These are phyloP conservation scores for Cercospora sp. DNA, from an alignment of 2,329 filamentous ascomycete species.

Conservation along the genomic window DNA sequence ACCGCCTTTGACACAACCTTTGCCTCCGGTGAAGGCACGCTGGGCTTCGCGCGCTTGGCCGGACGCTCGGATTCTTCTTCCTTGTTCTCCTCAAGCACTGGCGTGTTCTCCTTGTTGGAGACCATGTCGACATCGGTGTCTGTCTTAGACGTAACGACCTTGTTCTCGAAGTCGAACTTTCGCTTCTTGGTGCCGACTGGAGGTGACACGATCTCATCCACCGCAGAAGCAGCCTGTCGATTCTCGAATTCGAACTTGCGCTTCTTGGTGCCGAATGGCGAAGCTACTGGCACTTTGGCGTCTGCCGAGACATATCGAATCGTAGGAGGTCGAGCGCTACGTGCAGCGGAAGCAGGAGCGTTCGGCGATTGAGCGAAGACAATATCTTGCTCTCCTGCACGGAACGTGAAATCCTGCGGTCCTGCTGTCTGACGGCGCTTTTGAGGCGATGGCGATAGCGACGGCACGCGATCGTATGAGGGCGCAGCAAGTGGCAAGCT, in stretches of 20 bases:
- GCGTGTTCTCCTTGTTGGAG: constrained; percentile 49
- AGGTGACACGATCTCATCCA: constrained; percentile 43
- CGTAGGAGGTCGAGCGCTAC: constrained; percentile 40
- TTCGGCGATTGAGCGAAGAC: constrained; percentile 45
- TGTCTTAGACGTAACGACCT: constrained; percentile 7
- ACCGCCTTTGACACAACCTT: constrained; percentile 10
- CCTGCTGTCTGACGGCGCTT: constrained; percentile 41
- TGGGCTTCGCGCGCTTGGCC: constrained; percentile 34
- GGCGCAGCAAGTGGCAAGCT: constrained; percentile 24
- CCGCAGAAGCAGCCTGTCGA: constrained; percentile 28
- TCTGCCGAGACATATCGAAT: constrained; percentile 49
- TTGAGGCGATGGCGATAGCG: constrained; percentile 36
- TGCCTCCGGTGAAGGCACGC: constrained; percentile 8
- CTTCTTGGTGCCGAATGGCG: constrained; percentile 43
- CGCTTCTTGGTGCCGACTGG: constrained; percentile 21
- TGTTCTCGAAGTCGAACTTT: constrained; percentile 25
- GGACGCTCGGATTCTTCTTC: constrained; percentile 32
- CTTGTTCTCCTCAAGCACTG: constrained; percentile 32
- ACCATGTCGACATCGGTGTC: constrained; percentile 19
- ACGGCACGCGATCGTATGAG: constrained; percentile 23
- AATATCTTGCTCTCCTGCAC: constrained; percentile 46
- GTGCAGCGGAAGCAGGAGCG: constrained; percentile 30
- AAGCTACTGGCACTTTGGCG: constrained; percentile 25
- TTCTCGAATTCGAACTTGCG: constrained; percentile 46
- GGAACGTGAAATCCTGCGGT: constrained; percentile 52